phyloP scores from a whole-genome alignment of 352 stramenopile species.

The Globisporangium carolinianum region DNA sequence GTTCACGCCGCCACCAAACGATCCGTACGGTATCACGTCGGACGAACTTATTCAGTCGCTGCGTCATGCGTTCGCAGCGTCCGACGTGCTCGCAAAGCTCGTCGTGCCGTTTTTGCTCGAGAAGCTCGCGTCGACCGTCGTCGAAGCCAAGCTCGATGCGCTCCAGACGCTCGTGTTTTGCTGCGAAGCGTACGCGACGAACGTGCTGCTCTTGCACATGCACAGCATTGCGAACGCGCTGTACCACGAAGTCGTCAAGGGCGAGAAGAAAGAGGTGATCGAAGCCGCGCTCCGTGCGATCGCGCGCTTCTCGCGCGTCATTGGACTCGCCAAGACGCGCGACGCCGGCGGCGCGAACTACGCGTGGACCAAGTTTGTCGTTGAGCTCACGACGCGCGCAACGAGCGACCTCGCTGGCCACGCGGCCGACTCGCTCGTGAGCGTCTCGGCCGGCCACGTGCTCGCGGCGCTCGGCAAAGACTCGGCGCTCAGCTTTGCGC shows the following conservation, averaged over 20 bases:
- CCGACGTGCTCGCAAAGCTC: constrained; percentile 68
- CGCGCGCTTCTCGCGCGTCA: constrained; percentile 49
- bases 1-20: constrained; percentile 86
- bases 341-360: constrained; percentile 47
- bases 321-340: constrained; percentile 58
- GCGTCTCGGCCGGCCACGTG: constrained; percentile 62
- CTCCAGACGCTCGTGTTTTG: constrained; percentile 82
- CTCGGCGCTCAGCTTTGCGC: constrained; percentile 51
- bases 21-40: constrained; percentile 88
- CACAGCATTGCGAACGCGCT: constrained; percentile 50
- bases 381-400: constrained; percentile 63
- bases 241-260: constrained; percentile 81
- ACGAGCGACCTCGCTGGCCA: constrained; percentile 59
- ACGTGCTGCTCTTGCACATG: constrained; percentile 71
- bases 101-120: constrained; percentile 85
- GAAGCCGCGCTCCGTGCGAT: constrained; percentile 51
- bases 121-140: constrained; percentile 72
- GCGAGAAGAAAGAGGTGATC: constrained; percentile 81
- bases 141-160: constrained; percentile 76
- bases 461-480: constrained; percentile 63
- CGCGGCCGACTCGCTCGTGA: constrained; percentile 76
- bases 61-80: constrained; percentile 70
- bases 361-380: constrained; percentile 83
- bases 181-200: constrained; percentile 70
- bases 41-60: constrained; percentile 79